Evolutionary conservation across 345 rosid genomes (phyloP).

Genomic region (Populus tremula): DNA sequence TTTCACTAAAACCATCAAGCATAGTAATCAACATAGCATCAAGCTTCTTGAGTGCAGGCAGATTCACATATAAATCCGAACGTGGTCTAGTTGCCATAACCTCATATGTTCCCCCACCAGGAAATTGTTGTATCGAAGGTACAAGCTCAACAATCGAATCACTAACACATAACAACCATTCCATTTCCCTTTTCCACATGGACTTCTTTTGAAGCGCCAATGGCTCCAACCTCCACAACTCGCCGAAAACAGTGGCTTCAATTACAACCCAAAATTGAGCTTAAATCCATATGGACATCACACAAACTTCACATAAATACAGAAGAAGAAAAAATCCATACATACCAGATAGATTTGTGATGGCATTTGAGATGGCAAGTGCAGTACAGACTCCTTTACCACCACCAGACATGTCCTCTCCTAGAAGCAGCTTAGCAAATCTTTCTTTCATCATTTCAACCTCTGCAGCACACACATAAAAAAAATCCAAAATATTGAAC

Average conservation of each 20-base stretch:
- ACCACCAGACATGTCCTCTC: constrained; percentile 99
- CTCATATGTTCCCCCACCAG: constrained; percentile 90
- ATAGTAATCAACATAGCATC: constrained; percentile 80
- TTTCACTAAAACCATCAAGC: constrained; percentile 72
- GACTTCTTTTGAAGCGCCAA: constrained; percentile 72
- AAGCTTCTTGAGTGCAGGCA: constrained; percentile 95
- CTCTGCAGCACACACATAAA: constrained; percentile 36
- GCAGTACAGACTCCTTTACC: constrained; percentile 99
- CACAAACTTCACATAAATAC: neutral
- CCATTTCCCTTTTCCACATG: constrained; percentile 94
- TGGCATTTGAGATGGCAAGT: constrained; percentile 95
- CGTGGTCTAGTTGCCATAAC: constrained; percentile 87
- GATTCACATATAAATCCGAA: constrained; percentile 79
- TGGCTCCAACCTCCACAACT: constrained; percentile 95
- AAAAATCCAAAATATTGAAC: neutral
- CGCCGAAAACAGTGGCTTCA: constrained; percentile 93
- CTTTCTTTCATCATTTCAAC: constrained; percentile 98
- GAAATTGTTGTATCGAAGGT: constrained; percentile 86
- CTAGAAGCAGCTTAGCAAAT: constrained; percentile 90
- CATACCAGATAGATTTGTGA: constrained; percentile 94
- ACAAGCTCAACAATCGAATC: constrained; percentile 95
- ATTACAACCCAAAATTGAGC: neutral
- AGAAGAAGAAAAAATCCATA: neutral
- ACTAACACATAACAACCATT: constrained; percentile 92
- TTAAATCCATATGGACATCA: neutral